Conservation (phyloP, 768 basidiomycete genomes). For the Amanita polypyramis region DNA sequence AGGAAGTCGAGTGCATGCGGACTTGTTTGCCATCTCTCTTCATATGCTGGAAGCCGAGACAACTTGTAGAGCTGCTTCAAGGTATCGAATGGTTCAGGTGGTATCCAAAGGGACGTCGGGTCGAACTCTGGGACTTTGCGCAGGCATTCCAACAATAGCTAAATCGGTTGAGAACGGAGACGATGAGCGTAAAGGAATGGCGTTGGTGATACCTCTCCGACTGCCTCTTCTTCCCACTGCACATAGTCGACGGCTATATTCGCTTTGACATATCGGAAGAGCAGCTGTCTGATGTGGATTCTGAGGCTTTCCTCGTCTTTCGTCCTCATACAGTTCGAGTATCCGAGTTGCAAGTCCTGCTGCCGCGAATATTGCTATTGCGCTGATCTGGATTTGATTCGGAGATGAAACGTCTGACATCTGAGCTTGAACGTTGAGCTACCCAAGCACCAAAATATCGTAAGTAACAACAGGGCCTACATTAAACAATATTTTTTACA, state of each 20-base stretch:
- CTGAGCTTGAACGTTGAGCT: neutral
- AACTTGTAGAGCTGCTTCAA: slow-evolving; percentile 26
- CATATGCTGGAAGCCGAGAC: slow-evolving; percentile 24
- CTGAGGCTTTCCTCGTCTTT: slow-evolving; percentile 17
- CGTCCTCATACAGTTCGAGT: too few species aligned
- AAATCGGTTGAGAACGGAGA: neutral
- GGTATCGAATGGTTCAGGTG: slow-evolving; percentile 43
- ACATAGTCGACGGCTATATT: slow-evolving; percentile 50
- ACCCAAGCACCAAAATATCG: too few species aligned
- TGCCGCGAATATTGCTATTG: neutral
- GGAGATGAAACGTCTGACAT: neutral
- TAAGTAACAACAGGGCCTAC: too few species aligned
- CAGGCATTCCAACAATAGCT: slow-evolving; percentile 33
- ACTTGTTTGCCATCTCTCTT: slow-evolving; percentile 34
- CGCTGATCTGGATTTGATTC: neutral
- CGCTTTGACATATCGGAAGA: slow-evolving; percentile 40
- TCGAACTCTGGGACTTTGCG: slow-evolving; percentile 36
- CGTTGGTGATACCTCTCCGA: slow-evolving; percentile 27
- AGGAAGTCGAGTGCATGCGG: slow-evolving; percentile 24
- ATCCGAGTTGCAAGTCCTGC: neutral
- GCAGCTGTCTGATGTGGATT: slow-evolving; percentile 41
- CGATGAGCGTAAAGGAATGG: neutral
- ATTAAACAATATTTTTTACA: too few species aligned
- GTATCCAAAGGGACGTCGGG: slow-evolving; percentile 37
- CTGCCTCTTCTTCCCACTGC: slow-evolving; percentile 37